A percentile compares a stretch with the other conserved stretches of the same genome.
These are phyloP conservation scores for Amaranthus palmeri DNA, from an alignment of 148 eudicot species.

Conservation along the genomic window DNA sequence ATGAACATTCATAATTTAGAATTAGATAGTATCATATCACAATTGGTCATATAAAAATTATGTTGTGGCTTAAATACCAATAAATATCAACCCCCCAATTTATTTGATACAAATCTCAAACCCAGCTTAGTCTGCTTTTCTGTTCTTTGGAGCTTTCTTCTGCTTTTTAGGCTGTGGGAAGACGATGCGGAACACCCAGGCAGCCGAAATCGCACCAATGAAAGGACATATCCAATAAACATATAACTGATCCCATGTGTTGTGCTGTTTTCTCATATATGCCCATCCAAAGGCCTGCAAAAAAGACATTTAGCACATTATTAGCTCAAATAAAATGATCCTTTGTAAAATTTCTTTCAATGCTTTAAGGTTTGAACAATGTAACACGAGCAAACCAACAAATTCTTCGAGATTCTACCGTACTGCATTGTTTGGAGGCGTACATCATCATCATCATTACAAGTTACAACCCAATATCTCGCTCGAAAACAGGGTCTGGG, in stretches of 20 bases:
- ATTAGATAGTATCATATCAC: neutral
- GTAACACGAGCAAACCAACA: too few relatives aligned
- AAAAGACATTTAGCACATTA: too few relatives aligned
- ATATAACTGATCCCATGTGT: conserved; percentile 89
- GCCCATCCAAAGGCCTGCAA: conserved; percentile 97
- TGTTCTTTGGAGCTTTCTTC: conserved; percentile 48
- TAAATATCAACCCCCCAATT: conserved; percentile 7
- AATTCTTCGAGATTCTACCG: too few relatives aligned
- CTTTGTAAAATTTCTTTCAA: too few relatives aligned
- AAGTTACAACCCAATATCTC: too few relatives aligned
- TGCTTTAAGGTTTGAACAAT: too few relatives aligned
- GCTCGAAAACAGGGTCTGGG: too few relatives aligned
- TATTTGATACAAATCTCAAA: conserved; percentile 11
- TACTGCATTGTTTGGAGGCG: too few relatives aligned
- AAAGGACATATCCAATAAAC: conserved; percentile 94
- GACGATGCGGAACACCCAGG: conserved; percentile 52
- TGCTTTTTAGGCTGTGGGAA: conserved; percentile 55
- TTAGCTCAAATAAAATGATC: too few relatives aligned
- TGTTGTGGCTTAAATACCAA: neutral
- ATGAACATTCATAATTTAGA: too few relatives aligned
- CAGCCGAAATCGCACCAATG: conserved; percentile 69
- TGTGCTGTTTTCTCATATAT: conserved; percentile 55
- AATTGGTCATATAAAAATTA: neutral
- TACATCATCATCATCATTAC: too few relatives aligned
- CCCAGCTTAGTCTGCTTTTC: conserved; percentile 24